Conservation (phyloP, 1,139 yeast species). For the Zhuliangozyma blackwelliae region DNA sequence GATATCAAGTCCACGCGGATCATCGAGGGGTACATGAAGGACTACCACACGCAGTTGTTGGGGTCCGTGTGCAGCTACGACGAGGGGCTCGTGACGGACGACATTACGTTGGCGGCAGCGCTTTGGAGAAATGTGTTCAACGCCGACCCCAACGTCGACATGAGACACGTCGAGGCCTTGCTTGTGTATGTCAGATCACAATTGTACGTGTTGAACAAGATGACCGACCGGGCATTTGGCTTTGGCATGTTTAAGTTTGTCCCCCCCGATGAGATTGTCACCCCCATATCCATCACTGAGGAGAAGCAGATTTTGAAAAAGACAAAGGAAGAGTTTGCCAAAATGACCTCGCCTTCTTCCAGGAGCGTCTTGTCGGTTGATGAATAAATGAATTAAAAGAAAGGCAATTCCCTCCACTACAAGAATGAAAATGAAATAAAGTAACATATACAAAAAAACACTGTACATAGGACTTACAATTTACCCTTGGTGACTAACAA, state of each 20-base stretch:
- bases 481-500: conserved; percentile 11
- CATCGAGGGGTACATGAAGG: conserved; percentile 82
- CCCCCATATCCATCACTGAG: conserved; percentile 62
- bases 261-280: conserved; percentile 78
- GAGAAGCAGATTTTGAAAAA: conserved; percentile 42
- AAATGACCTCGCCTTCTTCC: conserved; percentile 56
- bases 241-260: conserved; percentile 84
- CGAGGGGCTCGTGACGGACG: conserved; percentile 82
- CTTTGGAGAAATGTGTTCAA: conserved; percentile 89
- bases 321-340: conserved; percentile 32
- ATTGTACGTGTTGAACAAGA: conserved; percentile 75
- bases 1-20: conserved; percentile 79
- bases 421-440: neutral
- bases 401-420: neutral
- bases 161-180: conserved; percentile 79
- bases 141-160: conserved; percentile 78
- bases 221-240: conserved; percentile 89
- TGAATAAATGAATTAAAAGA: conserved; percentile 24
- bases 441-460: neutral
- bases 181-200: conserved; percentile 88
- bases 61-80: conserved; percentile 91
- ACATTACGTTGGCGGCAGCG: conserved; percentile 81
- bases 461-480: conserved; percentile 10
- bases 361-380: conserved; percentile 60
- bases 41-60: conserved; percentile 82